phyloP scores from a whole-genome alignment of 192 early-diverging fungal genomes.

The Linnemannia zychae region DNA sequence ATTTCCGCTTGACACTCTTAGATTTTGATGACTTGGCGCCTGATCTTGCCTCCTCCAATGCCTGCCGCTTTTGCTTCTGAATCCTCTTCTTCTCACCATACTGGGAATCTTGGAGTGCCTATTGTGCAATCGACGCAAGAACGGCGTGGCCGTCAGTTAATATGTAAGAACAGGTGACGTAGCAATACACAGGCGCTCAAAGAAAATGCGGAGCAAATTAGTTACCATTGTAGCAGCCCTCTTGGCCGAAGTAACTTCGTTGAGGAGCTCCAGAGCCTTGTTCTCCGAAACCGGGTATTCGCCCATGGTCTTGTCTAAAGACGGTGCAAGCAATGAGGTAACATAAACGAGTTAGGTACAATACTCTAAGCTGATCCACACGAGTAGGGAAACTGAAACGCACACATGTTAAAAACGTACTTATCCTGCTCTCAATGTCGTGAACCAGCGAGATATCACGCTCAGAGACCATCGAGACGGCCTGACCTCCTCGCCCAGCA shows the following conservation, averaged over 20 bases:
- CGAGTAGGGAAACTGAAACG: not conserved
- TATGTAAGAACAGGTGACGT: not conserved
- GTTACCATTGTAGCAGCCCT: constrained; percentile 87
- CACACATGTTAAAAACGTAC: constrained; percentile 57
- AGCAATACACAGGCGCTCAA: not conserved
- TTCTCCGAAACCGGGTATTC: constrained; percentile 85
- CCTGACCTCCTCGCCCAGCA: constrained; percentile 92
- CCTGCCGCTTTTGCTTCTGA: constrained; percentile 71
- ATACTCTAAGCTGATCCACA: not conserved
- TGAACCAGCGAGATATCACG: constrained; percentile 89
- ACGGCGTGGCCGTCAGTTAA: not conserved
- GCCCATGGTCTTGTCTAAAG: constrained; percentile 81
- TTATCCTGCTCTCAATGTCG: constrained; percentile 89
- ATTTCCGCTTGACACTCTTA: constrained; percentile 31
- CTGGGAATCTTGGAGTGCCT: constrained; percentile 65
- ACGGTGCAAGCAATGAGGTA: not conserved
- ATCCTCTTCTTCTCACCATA: constrained; percentile 68
- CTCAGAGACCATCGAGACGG: constrained; percentile 90
- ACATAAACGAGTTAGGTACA: not conserved
- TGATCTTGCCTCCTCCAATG: constrained; percentile 38
- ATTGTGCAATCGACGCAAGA: not conserved
- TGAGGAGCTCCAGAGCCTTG: constrained; percentile 86
- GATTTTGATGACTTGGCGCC: constrained; percentile 21
- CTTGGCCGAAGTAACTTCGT: constrained; percentile 89
- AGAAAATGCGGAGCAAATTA: constrained; percentile 1